A percentile compares a stretch with the other conserved stretches of the same genome.
These are phyloP conservation scores for Coemansia reversa DNA, from an alignment of 192 early-diverging fungal genomes.

Conservation along the genomic window DNA sequence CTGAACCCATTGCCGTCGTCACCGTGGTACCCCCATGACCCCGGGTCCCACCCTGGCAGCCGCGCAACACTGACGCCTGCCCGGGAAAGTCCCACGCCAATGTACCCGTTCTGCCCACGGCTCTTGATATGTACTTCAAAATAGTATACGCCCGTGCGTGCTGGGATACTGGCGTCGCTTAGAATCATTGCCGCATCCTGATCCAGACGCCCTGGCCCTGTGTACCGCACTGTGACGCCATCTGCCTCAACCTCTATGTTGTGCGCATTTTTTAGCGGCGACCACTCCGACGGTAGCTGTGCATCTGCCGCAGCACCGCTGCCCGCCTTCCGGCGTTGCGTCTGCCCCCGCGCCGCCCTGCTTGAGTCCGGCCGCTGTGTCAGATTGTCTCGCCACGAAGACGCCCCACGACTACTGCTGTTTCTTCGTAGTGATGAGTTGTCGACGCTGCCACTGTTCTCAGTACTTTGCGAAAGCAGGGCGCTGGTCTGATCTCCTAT, in stretches of 20 bases:
- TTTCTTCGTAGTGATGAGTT: not conserved
- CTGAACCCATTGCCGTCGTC: conserved; percentile 89
- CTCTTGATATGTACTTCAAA: conserved; percentile 82
- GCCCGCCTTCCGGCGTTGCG: not conserved
- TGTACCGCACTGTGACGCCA: conserved; percentile 31
- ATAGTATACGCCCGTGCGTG: conserved; percentile 88
- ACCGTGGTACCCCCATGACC: conserved; percentile 96
- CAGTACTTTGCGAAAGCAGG: not conserved
- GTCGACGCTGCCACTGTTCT: not conserved
- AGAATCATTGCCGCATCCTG: conserved; percentile 79
- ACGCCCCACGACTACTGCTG: no score
- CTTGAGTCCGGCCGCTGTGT: no score
- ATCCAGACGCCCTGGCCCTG: conserved; percentile 70
- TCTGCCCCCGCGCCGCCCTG: not conserved
- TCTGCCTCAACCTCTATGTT: conserved; percentile 34
- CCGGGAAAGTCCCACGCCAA: conserved; percentile 87
- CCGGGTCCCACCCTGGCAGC: conserved; percentile 87
- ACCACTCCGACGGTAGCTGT: conserved; percentile 37
- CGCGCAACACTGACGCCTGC: conserved; percentile 57
- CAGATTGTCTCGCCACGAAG: no score
- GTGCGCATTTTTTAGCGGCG: conserved; percentile 6
- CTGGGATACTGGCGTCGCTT: conserved; percentile 78
- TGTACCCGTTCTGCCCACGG: conserved; percentile 89
- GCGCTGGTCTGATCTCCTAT: not conserved
- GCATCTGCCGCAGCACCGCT: not conserved